Evolutionary conservation across 164 flowering plant genomes (phyloP).

Genomic region (Nymphaea thermarum): DNA sequence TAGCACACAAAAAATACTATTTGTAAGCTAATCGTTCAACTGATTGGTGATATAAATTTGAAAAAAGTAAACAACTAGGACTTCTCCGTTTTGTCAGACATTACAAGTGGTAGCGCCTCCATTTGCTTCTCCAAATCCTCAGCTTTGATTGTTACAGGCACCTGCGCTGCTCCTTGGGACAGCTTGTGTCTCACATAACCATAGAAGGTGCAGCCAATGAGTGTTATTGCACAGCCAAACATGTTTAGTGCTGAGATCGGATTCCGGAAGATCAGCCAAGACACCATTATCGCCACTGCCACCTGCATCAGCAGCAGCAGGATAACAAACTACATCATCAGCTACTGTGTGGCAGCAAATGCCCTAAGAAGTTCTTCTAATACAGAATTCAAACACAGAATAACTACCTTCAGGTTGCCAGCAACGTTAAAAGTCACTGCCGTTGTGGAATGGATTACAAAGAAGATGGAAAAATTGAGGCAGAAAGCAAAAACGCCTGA

Average conservation of each 20-base stretch:
- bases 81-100: conserved; percentile 44
- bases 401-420: conserved; percentile 88
- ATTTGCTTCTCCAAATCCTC: conserved; percentile 45
- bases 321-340: background rate
- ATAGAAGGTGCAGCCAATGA: conserved; percentile 91
- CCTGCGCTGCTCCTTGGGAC: conserved; percentile 74
- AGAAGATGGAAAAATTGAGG: conserved; percentile 94
- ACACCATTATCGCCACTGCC: conserved; percentile 80
- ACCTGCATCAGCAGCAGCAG: conserved; percentile 33
- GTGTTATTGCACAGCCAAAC: conserved; percentile 81
- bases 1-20: too few species aligned
- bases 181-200: conserved; percentile 88
- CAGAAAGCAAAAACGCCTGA: conserved; percentile 90
- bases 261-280: conserved; percentile 86
- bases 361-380: background rate
- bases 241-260: conserved; percentile 79
- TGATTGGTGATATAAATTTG: too few species aligned
- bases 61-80: background rate
- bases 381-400: background rate
- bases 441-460: conserved; percentile 96
- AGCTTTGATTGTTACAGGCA: conserved; percentile 35
- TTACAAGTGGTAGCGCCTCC: conserved; percentile 76
- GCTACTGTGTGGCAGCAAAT: background rate
- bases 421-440: conserved; percentile 98
- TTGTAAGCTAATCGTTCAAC: too few species aligned